A percentile compares a stretch with the other conserved stretches of the same genome.
Evolutionary conservation across 805 yeast species (phyloP).

Genomic region (Myxozyma sirexii): DNA sequence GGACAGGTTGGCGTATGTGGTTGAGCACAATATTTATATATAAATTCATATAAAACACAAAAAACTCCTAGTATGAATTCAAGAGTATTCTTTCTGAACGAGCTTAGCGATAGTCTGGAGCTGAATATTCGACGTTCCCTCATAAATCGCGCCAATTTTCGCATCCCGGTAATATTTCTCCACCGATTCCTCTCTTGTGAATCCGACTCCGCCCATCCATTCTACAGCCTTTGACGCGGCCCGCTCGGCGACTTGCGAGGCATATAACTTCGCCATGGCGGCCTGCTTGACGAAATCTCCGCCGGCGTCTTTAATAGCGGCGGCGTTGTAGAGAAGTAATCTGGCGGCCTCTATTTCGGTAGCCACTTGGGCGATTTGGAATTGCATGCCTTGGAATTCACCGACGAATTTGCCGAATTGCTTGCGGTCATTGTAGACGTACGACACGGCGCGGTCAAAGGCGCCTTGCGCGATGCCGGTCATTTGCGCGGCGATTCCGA

Average conservation of each 20-base stretch:
- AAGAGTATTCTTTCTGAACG: conserved; percentile 41
- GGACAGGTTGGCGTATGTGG: neutral
- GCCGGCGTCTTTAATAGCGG: conserved; percentile 51
- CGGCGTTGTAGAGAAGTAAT: conserved; percentile 49
- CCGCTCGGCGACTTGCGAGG: conserved; percentile 47
- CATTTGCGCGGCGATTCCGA: conserved; percentile 53
- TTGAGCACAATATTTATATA: neutral
- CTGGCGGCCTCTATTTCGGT: conserved; percentile 50
- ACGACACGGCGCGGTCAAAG: conserved; percentile 46
- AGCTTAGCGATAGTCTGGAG: conserved; percentile 49
- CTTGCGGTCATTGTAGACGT: conserved; percentile 46
- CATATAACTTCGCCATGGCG: conserved; percentile 50
- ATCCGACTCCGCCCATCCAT: conserved; percentile 54
- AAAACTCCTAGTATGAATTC: too few species aligned
- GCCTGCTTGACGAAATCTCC: conserved; percentile 47
- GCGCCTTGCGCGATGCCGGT: conserved; percentile 51
- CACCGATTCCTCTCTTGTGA: conserved; percentile 48
- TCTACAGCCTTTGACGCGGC: conserved; percentile 49
- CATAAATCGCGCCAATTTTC: conserved; percentile 51
- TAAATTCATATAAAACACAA: too few species aligned
- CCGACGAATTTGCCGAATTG: conserved; percentile 50
- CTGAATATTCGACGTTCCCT: conserved; percentile 51
- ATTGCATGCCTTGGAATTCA: conserved; percentile 52
- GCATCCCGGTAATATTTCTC: conserved; percentile 51
- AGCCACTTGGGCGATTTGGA: conserved; percentile 51